Conservation (phyloP, 768 basidiomycete species). For the Psilocybe cubensis region DNA sequence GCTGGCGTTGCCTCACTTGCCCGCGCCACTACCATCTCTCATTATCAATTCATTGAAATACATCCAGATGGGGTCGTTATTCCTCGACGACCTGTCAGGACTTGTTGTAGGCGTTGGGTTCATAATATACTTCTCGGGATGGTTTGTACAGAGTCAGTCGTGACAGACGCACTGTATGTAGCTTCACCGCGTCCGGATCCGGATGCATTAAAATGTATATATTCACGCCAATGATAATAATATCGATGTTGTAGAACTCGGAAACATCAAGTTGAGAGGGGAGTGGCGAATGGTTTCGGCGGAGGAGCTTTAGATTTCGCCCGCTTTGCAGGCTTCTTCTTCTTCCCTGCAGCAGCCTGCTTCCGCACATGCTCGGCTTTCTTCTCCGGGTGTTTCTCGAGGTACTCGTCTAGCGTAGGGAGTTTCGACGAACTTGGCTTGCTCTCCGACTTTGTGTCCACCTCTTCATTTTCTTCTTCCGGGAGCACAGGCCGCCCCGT, state of each 20-base stretch:
- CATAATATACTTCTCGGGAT: conserved; percentile 56
- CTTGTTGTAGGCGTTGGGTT: conserved; percentile 75
- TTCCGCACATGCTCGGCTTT: conserved; percentile 3
- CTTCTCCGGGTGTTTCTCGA: conserved; percentile 18
- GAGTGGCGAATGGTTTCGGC: neutral
- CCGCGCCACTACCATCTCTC: conserved; percentile 63
- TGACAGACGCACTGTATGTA: conserved; percentile 2
- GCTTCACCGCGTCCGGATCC: conserved; percentile 4
- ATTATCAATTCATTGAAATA: conserved; percentile 70
- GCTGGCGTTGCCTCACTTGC: conserved; percentile 66
- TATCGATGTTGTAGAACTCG: conserved; percentile 2
- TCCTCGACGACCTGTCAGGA: conserved; percentile 74
- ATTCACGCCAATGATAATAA: conserved; percentile 17
- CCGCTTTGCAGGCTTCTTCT: neutral
- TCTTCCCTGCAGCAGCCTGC: conserved; percentile 7
- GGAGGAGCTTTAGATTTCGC: neutral
- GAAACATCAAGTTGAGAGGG: no score
- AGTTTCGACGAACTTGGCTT: conserved; percentile 11
- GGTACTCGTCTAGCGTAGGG: conserved; percentile 21
- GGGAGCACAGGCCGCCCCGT: conserved; percentile 54
- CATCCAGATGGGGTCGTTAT: conserved; percentile 63
- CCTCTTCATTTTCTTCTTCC: conserved; percentile 31
- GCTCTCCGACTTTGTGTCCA: conserved; percentile 6
- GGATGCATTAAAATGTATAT: conserved; percentile 19
- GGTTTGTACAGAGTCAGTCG: conserved; percentile 30